Evolutionary conservation across 768 basidiomycete genomes (phyloP).

Genomic region (Trametes cubensis): DNA sequence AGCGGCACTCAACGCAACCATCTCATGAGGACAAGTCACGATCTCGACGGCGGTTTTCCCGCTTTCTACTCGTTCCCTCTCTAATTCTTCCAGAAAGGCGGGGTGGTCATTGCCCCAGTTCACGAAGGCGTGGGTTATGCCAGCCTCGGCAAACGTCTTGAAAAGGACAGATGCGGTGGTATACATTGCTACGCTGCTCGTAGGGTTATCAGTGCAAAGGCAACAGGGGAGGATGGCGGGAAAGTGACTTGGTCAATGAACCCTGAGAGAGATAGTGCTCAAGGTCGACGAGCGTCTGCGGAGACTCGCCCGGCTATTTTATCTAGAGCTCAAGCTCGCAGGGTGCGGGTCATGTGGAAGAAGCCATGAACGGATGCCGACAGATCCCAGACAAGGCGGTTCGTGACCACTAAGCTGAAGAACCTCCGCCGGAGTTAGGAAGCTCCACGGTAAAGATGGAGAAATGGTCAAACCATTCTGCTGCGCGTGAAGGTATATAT

Average conservation of each 20-base stretch:
- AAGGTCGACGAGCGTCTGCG: too few relatives aligned
- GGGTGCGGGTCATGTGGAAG: background rate
- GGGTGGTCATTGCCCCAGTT: slow-evolving; percentile 84
- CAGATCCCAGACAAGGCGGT: background rate
- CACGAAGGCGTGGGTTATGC: slow-evolving; percentile 69
- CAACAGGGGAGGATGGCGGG: too few relatives aligned
- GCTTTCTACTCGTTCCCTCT: slow-evolving; percentile 51
- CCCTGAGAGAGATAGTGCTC: too few relatives aligned
- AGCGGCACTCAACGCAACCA: slow-evolving; percentile 74
- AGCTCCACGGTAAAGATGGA: too few relatives aligned
- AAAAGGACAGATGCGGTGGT: slow-evolving; percentile 68
- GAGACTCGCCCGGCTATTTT: too few relatives aligned
- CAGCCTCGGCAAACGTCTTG: slow-evolving; percentile 53
- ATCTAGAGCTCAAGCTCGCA: too few relatives aligned
- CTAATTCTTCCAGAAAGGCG: slow-evolving; percentile 70
- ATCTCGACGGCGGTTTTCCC: slow-evolving; percentile 49
- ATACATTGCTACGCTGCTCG: slow-evolving; percentile 31
- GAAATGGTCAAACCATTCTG: too few relatives aligned
- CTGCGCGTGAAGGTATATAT: too few relatives aligned
- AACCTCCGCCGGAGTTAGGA: too few relatives aligned
- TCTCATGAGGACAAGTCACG: slow-evolving; percentile 74
- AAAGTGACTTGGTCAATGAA: too few relatives aligned
- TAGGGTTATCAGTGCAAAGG: too few relatives aligned
- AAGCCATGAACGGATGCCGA: background rate
- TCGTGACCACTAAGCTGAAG: too few relatives aligned